A percentile compares a stretch with the other conserved stretches of the same genome.
These are phyloP conservation scores for Paramecium octaurelia DNA, from an alignment of 73 alveolate genomes.

Conservation along the genomic window DNA sequence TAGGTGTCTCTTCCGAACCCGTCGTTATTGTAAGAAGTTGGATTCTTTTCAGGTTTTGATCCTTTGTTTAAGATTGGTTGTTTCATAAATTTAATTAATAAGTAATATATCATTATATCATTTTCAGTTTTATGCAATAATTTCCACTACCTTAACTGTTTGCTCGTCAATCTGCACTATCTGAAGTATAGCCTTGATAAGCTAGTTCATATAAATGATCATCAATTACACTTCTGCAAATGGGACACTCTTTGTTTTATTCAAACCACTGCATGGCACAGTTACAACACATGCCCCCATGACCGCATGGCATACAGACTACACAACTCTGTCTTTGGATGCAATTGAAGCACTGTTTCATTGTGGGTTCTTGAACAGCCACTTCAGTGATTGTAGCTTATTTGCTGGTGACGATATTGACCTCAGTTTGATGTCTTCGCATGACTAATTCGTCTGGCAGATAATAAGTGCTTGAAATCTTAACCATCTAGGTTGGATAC, in stretches of 20 bases:
- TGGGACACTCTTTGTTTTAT: not conserved
- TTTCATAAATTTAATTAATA: slow-evolving; percentile 1
- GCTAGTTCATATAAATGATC: not conserved
- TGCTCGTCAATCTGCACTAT: not conserved
- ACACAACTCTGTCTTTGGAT: not conserved
- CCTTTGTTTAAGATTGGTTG: slow-evolving; percentile 20
- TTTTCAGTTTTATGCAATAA: not conserved
- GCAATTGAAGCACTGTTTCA: not conserved
- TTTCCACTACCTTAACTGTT: not conserved
- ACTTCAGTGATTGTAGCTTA: not conserved
- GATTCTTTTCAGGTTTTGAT: slow-evolving; percentile 18
- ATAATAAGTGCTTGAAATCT: not conserved
- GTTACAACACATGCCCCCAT: not conserved
- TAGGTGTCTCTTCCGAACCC: slow-evolving; percentile 42
- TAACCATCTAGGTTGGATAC: not conserved
- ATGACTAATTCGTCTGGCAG: not conserved
- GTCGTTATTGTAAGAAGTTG: not conserved
- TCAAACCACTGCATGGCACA: not conserved
- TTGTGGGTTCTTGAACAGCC: not conserved
- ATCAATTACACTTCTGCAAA: not conserved
- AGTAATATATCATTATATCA: not conserved
- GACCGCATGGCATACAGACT: not conserved
- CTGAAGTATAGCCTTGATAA: not conserved
- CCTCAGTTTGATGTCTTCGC: not conserved
- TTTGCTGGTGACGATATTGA: not conserved